Evolutionary conservation across 345 rosid genomes (phyloP), one percentile per base, ranked within the genome.

Genomic region (Pistacia integerrima): DNA sequence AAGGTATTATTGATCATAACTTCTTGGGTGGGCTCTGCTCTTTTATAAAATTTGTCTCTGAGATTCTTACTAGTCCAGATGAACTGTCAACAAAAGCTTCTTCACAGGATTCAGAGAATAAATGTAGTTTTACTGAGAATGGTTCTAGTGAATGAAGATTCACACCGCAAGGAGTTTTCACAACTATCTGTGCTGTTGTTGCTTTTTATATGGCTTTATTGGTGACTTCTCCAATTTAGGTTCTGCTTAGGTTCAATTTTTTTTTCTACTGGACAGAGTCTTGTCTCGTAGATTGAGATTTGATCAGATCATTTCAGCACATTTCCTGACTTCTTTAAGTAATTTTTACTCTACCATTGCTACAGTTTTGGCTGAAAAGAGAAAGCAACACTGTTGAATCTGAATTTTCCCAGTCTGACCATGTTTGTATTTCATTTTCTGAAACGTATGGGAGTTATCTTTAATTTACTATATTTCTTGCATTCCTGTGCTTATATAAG

Each of bases 1-100:
- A 67, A n/a, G 99, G 93, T 25, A 87, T 91, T 73, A 92, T 96
- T 28, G 97, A 96, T 87, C 98, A 94, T 78, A 96, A 96, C 85
- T 94, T 93, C 89, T 77, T 94, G 80, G 99, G 99, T 46, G 98
- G 98, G 51, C 90, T 94, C 28, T 93, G 97, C 82, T 96, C 98
- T 67, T 81, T 94, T 69, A 94, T 94, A 67, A 92, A 92, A 81
- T 85, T 92, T 74, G 76, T 96, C 72, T 91, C 93, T 17, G 92
- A 88, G 79, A 84, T 91, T 72, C 85, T 88, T 60, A 78, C 85
- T 41, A 73, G 75, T 65, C 81, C 85, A 17, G 85, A 86, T 76
- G 92, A 86, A 13, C 64, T 82, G 71, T 66, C 86, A 57, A 67
- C 56, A 30, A 73, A 59, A 77, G 62, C 62, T 60, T 3, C 70